These are phyloP conservation scores for Nymphaea thermarum DNA, from an alignment of 164 flowering plant genomes.

Conservation along the genomic window DNA sequence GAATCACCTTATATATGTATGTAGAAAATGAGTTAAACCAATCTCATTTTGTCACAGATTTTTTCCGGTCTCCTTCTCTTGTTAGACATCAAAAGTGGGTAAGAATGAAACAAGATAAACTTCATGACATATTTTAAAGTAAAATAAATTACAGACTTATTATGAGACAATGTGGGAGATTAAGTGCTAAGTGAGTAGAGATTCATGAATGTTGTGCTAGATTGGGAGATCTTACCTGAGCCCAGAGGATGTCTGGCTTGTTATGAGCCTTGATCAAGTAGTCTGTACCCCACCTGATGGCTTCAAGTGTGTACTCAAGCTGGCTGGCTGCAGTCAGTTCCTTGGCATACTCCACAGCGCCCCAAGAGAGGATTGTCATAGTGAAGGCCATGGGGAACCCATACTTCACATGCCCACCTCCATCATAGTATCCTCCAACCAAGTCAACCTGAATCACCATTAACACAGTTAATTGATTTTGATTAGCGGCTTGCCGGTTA, in stretches of 20 bases:
- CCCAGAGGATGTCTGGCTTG: conserved; percentile 57
- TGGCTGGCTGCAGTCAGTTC: conserved; percentile 50
- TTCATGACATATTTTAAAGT: too few relatives aligned
- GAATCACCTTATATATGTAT: too few relatives aligned
- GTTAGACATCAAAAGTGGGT: too few relatives aligned
- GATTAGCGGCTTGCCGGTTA: too few relatives aligned
- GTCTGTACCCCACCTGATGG: conserved; percentile 73
- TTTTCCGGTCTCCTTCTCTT: too few relatives aligned
- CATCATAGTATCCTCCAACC: conserved; percentile 78
- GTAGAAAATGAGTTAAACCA: too few relatives aligned
- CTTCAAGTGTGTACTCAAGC: conserved; percentile 28
- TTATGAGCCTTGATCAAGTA: conserved; percentile 64
- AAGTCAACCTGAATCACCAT: conserved; percentile 39
- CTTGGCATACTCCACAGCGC: conserved; percentile 22
- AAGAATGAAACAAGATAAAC: too few relatives aligned
- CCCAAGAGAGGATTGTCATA: conserved; percentile 60
- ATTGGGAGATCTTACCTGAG: conserved; percentile 26
- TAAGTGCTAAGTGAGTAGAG: too few relatives aligned
- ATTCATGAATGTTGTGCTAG: background rate
- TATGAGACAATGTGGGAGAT: too few relatives aligned
- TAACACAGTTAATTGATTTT: too few relatives aligned
- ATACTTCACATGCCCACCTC: conserved; percentile 81
- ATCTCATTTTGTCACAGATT: too few relatives aligned
- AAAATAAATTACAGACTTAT: too few relatives aligned
- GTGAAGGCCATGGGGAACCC: conserved; percentile 87